Evolutionary conservation across 495 filamentous ascomycete genomes (phyloP), one percentile per base, ranked within the genome.

Genomic region (Aspergillus saccharolyticus): DNA sequence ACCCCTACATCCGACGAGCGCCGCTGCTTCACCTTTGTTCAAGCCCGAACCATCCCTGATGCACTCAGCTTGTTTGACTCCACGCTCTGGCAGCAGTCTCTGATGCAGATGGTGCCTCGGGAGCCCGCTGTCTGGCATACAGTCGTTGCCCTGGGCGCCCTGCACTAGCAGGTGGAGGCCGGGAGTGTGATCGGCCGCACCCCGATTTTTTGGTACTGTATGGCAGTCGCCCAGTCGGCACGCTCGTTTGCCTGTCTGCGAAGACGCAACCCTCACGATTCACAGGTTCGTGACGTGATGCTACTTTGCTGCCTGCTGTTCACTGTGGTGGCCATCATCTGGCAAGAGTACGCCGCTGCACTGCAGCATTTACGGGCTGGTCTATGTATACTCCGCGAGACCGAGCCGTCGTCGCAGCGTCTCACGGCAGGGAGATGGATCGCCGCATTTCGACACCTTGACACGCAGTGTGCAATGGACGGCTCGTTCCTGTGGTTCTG

Each of bases 1-100:
- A 53, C 57, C 16, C 59, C 57, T 3, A 69, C 63, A 19, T 52
- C 47, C 4, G 66, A 69, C 44, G 66, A 69, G 61, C 54, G 52
- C 12, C 66, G 66, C 44, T 47, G 44, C 44, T 47, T 47, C 19
- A n/a, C 44, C n/a, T 19, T 47, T 15, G n/a, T 47, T 9, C 18
- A 47, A 3, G 17, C n/a, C n/a, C 44, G 22, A 9, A 47, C 44
- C 3, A 5, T 47, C 12, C 44, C 44, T 1, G 18, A 20, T 3
- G 9, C 18, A 5, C 17, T 21, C 44, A 47, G 44, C 44, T 47
- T 4, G 2, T 21, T 21, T 9, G 44, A 47, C 44, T 47, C 44
- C 2, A 5, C 4, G 19, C 2, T 47, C 17, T 47, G 44, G 44
- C 44, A 47, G 44, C 44, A 12, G 17, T 22, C 24, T 5, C 12